These are phyloP conservation scores for Cephalotrichum gorgonifer DNA, from an alignment of 2,329 filamentous ascomycete genomes.

Conservation along the genomic window DNA sequence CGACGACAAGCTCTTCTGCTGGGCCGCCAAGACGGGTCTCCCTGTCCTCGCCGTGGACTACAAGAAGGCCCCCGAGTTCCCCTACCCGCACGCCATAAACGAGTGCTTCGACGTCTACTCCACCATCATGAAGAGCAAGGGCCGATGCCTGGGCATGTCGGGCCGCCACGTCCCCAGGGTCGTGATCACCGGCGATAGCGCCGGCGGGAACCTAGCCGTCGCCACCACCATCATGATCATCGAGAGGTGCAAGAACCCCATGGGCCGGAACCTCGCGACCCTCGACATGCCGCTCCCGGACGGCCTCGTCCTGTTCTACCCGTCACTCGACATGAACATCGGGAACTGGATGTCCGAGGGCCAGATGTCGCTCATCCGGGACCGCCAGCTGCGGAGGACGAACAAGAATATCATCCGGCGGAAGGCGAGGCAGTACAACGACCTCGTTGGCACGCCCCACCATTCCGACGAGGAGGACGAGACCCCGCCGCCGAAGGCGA, in stretches of 20 bases:
- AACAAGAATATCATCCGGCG: constrained; percentile 69
- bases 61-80: constrained; percentile 39
- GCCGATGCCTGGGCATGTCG: constrained; percentile 33
- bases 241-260: constrained; percentile 50
- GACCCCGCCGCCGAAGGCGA: constrained; percentile 21
- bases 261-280: constrained; percentile 15
- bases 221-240: constrained; percentile 83
- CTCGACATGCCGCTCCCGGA: constrained; percentile 62
- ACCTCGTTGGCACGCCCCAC: constrained; percentile 73
- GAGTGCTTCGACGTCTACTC: constrained; percentile 38
- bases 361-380: constrained; percentile 88
- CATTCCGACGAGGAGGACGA: constrained; percentile 66
- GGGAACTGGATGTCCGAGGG: constrained; percentile 99
- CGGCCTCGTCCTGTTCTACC: constrained; percentile 79
- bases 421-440: constrained; percentile 83
- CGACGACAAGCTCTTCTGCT: constrained; percentile 87
- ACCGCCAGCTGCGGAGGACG: constrained; percentile 65
- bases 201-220: constrained; percentile 40
- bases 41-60: constrained; percentile 90
- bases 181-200: constrained; percentile 36
- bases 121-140: constrained; percentile 24
- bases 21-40: constrained; percentile 82
- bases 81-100: constrained; percentile 36
- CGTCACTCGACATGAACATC: constrained; percentile 91
- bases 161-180: constrained; percentile 25